These are phyloP conservation scores for Talaromyces trachyspermus DNA, from an alignment of 495 filamentous ascomycete species.

Conservation along the genomic window DNA sequence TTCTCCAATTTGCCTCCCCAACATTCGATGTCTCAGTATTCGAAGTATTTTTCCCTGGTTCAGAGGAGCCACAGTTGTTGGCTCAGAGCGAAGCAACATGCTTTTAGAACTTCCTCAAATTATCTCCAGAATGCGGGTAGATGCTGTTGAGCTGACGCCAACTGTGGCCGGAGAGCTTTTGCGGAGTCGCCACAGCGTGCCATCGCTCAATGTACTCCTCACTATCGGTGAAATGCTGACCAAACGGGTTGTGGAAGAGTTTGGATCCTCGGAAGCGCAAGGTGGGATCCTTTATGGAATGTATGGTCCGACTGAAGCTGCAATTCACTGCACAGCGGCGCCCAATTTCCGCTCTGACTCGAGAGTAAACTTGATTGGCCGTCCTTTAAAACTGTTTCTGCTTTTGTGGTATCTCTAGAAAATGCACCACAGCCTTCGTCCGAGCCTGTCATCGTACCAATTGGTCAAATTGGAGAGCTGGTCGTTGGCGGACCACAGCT, in stretches of 20 bases:
- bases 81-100: constrained; percentile 54
- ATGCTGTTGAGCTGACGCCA: constrained; percentile 77
- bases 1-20: constrained; percentile 80
- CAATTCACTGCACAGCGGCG: constrained; percentile 67
- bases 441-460: constrained; percentile 47
- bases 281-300: constrained; percentile 64
- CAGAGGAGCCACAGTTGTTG: constrained; percentile 62
- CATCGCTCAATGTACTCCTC: constrained; percentile 54
- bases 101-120: constrained; percentile 61
- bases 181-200: constrained; percentile 50
- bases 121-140: constrained; percentile 57
- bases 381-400: constrained; percentile 71
- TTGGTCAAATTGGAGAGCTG: constrained; percentile 74
- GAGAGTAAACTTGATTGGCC: constrained; percentile 59
- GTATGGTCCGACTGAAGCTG: constrained; percentile 83
- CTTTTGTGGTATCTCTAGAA: constrained; percentile 50
- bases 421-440: constrained; percentile 19
- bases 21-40: constrained; percentile 88
- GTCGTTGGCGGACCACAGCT: constrained; percentile 72
- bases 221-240: constrained; percentile 90
- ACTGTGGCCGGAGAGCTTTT: constrained; percentile 68
- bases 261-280: constrained; percentile 38
- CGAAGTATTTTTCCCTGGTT: constrained; percentile 76
- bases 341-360: constrained; percentile 35
- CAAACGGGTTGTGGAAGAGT: constrained; percentile 60